Base-by-base conservation (phyloP, 306 rosid species). In the Medicago arabica region DNA sequence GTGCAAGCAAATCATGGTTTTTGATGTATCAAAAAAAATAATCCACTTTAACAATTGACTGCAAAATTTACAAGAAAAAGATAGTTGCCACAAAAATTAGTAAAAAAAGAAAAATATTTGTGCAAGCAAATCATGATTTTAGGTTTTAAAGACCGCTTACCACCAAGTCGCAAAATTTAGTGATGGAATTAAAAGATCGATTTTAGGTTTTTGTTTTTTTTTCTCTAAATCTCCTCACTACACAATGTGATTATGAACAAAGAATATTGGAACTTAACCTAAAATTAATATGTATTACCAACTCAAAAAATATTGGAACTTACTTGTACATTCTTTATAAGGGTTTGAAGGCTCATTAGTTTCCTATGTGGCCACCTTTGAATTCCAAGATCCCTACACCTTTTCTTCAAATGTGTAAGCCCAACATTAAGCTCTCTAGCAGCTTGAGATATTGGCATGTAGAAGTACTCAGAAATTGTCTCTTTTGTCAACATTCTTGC, bases 301-400 rank as follows among this genome's bases (percentile, higher is more conserved):
- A 40, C 12, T 72, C 1, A 31, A 14, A 51, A 12, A 60, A 2
- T 2, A 25, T 31, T 7, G 18, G 40, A 67, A 49, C 46, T 1
- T 67, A 83, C 97, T 87, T 90, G 86, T 0, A 92, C 84, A 80
- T 90, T 90, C 55, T 78, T 85, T 36, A 88, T 90, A 3, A 92
- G 87, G 66, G 92, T 83, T 87, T 92, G 90, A 8, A 92, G 92
- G 63, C 98, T 92, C 89, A 83, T 85, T 2, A 92, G 69, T 85
- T 92, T 92, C 49, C 98, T 78, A 12, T 92, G 98, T 0, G 98
- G 98, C 96, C 96, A 92, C 75, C 98, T 83, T 9, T 82, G 84
- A 10, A 92, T 88, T 11, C 98, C 98, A 74, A 92, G 74, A 67
- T 90, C 94, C 38, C 96, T 81, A 16, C 98, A 90, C 60, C 94